Evolutionary conservation across 495 filamentous ascomycete genomes (phyloP), one percentile per base, ranked within the genome.

Genomic region (Hypoxylon fuscum): DNA sequence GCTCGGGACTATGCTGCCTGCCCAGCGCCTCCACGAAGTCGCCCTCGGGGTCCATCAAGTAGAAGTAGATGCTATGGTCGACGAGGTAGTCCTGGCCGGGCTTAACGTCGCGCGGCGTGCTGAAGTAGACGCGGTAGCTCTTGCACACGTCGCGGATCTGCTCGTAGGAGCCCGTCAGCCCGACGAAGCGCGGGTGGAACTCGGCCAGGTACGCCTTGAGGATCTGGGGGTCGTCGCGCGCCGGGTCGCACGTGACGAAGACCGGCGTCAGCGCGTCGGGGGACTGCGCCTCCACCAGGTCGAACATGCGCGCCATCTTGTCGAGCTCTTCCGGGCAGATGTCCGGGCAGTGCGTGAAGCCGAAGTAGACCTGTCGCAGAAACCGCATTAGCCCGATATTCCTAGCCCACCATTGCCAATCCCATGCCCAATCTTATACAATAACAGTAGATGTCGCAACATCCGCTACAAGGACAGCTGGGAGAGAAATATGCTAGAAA

Each of bases 31-130:
- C 95, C 20, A 98, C 93, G 72, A 98, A 98, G 75, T 98, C 96
- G 11, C 93, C 93, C 58, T 98, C 96, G 38, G 95, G 95, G 76
- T 97, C 93, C 95, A 98, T 98, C 59, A 98, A 76, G 74, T 98
- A 98, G 71, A 98, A 98, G 81, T 98, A 98, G 62, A 98, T 98
- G 70, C 92, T 96, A 77, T 98, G 95, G 77, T 98, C 95, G 34
- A 98, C 95, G 60, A 98, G 75, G 76, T 98, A 98, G 74, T 98
- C 95, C 79, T 96, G 90, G 7, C 92, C 95, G 1, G 91, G 87
- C 80, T 94, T 87, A 43, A 97, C 90, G 57, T 93, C 81, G 61
- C 80, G 78, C 62, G 95, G 95, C 37, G 95, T 98, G 66, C 89
- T 93, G 72, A 98, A 98, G 78, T 98, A 98, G 31, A 98, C 95